Conservation (phyloP, 768 basidiomycete species). For the Tricholoma flavovirens region DNA sequence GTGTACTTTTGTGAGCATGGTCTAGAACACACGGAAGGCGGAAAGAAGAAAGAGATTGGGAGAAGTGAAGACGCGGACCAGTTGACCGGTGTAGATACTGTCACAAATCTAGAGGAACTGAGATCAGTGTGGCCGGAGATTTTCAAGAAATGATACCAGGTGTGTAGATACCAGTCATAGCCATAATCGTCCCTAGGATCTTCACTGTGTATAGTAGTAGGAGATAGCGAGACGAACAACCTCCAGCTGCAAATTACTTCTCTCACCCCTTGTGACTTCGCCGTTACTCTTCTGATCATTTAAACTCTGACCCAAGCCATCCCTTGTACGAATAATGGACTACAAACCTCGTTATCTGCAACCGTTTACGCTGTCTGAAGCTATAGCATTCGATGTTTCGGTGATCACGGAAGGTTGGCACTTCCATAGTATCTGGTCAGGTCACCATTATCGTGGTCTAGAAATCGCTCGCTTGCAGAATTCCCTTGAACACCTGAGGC, state of each 20-base stretch:
- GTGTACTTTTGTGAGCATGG: slow-evolving; percentile 75
- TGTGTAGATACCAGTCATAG: slow-evolving; percentile 8
- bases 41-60: slow-evolving; percentile 44
- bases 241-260: no score
- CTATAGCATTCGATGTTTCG: slow-evolving; percentile 55
- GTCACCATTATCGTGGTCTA: slow-evolving; percentile 24
- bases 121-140: slow-evolving; percentile 71
- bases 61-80: slow-evolving; percentile 28
- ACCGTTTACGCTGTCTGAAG: slow-evolving; percentile 69
- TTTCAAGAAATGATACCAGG: slow-evolving; percentile 37
- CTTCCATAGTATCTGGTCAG: not conserved
- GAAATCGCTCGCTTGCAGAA: slow-evolving; percentile 74
- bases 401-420: slow-evolving; percentile 65
- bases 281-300: not conserved
- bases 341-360: slow-evolving; percentile 64
- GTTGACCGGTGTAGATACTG: slow-evolving; percentile 43
- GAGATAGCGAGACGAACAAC: no score
- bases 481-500: slow-evolving; percentile 56
- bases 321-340: slow-evolving; percentile 40
- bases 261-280: no score
- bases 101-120: slow-evolving; percentile 60
- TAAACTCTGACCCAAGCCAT: not conserved
- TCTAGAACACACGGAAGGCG: slow-evolving; percentile 57
- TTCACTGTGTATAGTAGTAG: no score
- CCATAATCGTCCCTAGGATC: not conserved